These are phyloP conservation scores for Scenedesmus sp. DNA, from an alignment of 163 green algal species.

Conservation along the genomic window DNA sequence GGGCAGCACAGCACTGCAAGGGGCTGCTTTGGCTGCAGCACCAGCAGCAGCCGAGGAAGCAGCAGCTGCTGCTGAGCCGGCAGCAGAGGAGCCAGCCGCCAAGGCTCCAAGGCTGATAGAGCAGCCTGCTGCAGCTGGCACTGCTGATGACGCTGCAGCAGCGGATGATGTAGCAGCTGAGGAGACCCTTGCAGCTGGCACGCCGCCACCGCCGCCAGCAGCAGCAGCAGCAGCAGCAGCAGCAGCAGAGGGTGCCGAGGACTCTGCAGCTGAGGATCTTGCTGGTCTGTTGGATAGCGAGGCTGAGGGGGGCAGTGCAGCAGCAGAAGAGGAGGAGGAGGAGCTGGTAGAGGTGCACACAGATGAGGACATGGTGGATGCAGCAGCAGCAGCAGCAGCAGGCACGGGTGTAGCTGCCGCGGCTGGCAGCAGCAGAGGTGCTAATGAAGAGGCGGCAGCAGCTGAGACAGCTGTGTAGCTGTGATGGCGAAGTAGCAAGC, in stretches of 20 bases:
- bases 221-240: neutral
- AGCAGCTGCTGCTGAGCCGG: neutral
- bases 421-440: neutral
- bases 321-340: neutral
- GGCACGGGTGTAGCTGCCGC: neutral
- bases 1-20: neutral
- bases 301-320: neutral
- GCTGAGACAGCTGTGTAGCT: neutral
- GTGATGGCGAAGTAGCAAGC: neutral
- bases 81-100: neutral
- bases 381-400: constrained; percentile 27
- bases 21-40: neutral
- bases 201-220: too few species aligned
- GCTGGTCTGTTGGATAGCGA: neutral
- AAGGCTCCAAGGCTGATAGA: neutral
- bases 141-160: neutral
- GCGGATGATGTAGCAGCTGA: neutral
- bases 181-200: neutral
- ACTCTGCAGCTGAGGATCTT: constrained; percentile 7
- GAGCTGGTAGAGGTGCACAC: neutral
- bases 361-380: constrained; percentile 26
- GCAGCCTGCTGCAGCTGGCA: constrained; percentile 17
- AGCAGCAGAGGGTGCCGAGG: neutral
- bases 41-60: neutral
- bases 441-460: neutral